These are phyloP conservation scores for Citeromyces nyonsensis DNA, from an alignment of 805 yeast species.

Conservation along the genomic window DNA sequence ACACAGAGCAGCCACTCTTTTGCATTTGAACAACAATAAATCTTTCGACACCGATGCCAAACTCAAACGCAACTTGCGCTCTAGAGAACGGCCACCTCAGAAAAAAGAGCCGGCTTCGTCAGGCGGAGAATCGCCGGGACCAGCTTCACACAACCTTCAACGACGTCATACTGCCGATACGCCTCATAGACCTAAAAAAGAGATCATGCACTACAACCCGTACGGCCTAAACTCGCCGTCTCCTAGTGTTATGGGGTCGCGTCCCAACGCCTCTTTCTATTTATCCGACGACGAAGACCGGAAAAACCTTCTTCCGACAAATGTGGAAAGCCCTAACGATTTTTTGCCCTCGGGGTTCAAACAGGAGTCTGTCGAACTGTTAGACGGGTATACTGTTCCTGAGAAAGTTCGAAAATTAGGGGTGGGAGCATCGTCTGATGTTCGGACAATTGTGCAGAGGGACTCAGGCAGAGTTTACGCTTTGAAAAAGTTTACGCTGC, in stretches of 20 bases:
- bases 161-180: too few species aligned
- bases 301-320: constrained; percentile 36
- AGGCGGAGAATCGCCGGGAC: too few species aligned
- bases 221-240: too few species aligned
- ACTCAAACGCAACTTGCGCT: too few species aligned
- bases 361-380: constrained; percentile 32
- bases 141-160: too few species aligned
- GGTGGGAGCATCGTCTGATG: constrained; percentile 64
- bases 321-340: constrained; percentile 59
- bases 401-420: constrained; percentile 29
- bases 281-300: constrained; percentile 20
- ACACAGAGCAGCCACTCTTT: constrained; percentile 1
- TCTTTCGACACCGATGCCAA: too few species aligned
- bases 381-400: constrained; percentile 41
- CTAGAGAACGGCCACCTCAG: too few species aligned
- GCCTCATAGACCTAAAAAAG: too few species aligned
- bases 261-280: constrained; percentile 6
- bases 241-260: too few species aligned
- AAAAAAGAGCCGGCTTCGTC: too few species aligned
- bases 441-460: constrained; percentile 29
- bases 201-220: too few species aligned
- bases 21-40: constrained; percentile 1
- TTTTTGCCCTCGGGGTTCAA: constrained; percentile 41
- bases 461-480: constrained; percentile 35
- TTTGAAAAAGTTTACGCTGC: constrained; percentile 49